Evolutionary conservation across 768 basidiomycete genomes (phyloP).

Genomic region (Polyporus arcularius): DNA sequence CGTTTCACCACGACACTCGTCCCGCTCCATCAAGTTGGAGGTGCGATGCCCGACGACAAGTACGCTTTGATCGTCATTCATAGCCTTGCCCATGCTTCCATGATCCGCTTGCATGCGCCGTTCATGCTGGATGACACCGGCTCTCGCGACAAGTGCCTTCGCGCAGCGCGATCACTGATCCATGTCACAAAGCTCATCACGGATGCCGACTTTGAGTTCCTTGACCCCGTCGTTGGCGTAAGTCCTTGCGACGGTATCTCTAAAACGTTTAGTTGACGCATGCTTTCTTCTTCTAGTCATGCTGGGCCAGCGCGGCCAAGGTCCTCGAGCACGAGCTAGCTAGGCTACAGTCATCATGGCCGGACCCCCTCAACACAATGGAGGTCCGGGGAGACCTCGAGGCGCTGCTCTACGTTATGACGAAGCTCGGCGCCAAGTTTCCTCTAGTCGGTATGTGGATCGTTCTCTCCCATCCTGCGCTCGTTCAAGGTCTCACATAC

Average conservation of each 20-base stretch:
- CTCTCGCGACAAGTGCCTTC: slow-evolving; percentile 67
- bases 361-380: slow-evolving; percentile 49
- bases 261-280: not conserved
- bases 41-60: slow-evolving; percentile 56
- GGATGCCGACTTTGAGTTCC: slow-evolving; percentile 65
- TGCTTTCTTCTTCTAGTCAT: slow-evolving; percentile 45
- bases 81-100: slow-evolving; percentile 65
- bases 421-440: slow-evolving; percentile 56
- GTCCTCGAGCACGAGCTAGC: slow-evolving; percentile 68
- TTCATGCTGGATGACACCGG: slow-evolving; percentile 60
- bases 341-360: slow-evolving; percentile 63
- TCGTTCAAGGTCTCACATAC: not conserved
- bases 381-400: slow-evolving; percentile 65
- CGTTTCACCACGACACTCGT: slow-evolving; percentile 66
- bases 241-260: slow-evolving; percentile 28
- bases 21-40: slow-evolving; percentile 64
- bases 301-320: slow-evolving; percentile 72
- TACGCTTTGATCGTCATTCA: slow-evolving; percentile 60
- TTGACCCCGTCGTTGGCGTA: slow-evolving; percentile 81
- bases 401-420: slow-evolving; percentile 65
- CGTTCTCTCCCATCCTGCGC: not conserved
- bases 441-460: slow-evolving; percentile 50
- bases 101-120: slow-evolving; percentile 64
- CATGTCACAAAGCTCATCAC: slow-evolving; percentile 61
- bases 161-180: slow-evolving; percentile 61